These are phyloP conservation scores for Nepenthes mirabilis DNA, from an alignment of 148 eudicot genomes.

Conservation along the genomic window DNA sequence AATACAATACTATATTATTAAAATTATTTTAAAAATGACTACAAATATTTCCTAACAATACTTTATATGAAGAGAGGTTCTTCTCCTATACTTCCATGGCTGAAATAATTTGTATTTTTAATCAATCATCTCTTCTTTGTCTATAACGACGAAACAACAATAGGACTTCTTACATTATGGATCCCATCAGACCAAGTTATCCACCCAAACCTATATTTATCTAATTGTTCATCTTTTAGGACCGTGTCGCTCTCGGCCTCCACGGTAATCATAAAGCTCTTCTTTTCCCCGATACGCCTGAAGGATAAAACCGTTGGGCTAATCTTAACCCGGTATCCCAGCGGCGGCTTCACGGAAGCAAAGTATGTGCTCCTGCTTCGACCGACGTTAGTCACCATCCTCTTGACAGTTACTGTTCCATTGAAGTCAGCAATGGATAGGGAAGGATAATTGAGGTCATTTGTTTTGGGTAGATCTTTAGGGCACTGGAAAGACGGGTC, in stretches of 20 bases:
- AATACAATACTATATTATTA: no score
- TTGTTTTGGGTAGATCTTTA: conserved; percentile 18
- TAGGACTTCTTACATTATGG: conserved; percentile 58
- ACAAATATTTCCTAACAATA: no score
- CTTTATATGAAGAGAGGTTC: no score
- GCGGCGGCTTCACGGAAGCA: conserved; percentile 36
- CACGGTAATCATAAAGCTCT: conserved; percentile 46
- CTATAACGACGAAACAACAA: background rate
- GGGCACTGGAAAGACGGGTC: conserved; percentile 54
- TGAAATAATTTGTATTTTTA: no score
- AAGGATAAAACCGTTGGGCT: conserved; percentile 38
- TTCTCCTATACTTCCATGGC: no score
- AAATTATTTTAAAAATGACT: no score
- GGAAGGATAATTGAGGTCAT: conserved; percentile 62
- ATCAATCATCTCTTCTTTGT: no score
- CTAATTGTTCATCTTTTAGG: background rate
- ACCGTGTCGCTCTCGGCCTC: conserved; percentile 11
- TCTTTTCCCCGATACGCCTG: conserved; percentile 38
- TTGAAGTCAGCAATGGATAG: conserved; percentile 46
- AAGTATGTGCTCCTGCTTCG: conserved; percentile 30
- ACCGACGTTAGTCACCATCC: conserved; percentile 68
- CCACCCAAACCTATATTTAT: conserved; percentile 52
- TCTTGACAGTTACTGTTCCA: conserved; percentile 25
- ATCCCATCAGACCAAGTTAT: conserved; percentile 52
- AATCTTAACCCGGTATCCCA: conserved; percentile 41